A percentile compares a stretch with the other conserved stretches of the same genome.
These are phyloP conservation scores for Talaromyces verruculosus DNA, from an alignment of 2,329 filamentous ascomycete genomes.

Conservation along the genomic window DNA sequence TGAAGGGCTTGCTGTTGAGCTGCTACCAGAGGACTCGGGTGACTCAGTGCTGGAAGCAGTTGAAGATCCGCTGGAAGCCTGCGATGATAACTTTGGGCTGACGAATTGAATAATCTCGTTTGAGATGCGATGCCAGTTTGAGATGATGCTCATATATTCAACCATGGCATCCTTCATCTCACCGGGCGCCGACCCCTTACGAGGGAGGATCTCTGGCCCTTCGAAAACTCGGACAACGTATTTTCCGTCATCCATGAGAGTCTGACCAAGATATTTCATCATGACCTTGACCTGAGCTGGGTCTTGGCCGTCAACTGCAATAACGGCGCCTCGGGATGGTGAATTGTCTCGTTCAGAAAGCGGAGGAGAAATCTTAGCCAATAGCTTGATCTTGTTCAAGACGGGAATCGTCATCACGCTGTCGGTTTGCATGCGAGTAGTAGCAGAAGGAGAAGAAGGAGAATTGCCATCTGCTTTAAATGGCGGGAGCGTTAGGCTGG, in stretches of 20 bases:
- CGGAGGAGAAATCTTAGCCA: slow-evolving; percentile 73
- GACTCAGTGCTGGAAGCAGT: slow-evolving; percentile 17
- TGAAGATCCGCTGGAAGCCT: slow-evolving; percentile 22
- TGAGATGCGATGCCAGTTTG: slow-evolving; percentile 73
- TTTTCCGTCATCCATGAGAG: slow-evolving; percentile 54
- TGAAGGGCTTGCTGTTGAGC: slow-evolving; percentile 24
- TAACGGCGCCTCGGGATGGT: slow-evolving; percentile 68
- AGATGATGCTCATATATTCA: slow-evolving; percentile 67
- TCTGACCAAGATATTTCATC: slow-evolving; percentile 61
- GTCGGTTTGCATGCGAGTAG: slow-evolving; percentile 54
- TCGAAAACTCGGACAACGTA: slow-evolving; percentile 53
- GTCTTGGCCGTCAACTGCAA: slow-evolving; percentile 78
- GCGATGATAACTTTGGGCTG: slow-evolving; percentile 33
- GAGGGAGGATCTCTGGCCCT: slow-evolving; percentile 40
- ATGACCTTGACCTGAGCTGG: slow-evolving; percentile 64
- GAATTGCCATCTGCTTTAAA: slow-evolving; percentile 46
- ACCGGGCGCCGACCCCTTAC: slow-evolving; percentile 27
- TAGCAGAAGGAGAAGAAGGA: slow-evolving; percentile 22
- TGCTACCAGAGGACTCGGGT: slow-evolving; percentile 25
- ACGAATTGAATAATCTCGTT: slow-evolving; percentile 65
- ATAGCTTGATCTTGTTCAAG: slow-evolving; percentile 71
- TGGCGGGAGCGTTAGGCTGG: slow-evolving; percentile 55
- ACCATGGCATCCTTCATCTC: slow-evolving; percentile 49
- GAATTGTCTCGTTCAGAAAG: slow-evolving; percentile 41
- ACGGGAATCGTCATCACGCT: slow-evolving; percentile 75